These are phyloP conservation scores for Lipomyces spencermartinsiae DNA, from an alignment of 805 yeast genomes.

Conservation along the genomic window DNA sequence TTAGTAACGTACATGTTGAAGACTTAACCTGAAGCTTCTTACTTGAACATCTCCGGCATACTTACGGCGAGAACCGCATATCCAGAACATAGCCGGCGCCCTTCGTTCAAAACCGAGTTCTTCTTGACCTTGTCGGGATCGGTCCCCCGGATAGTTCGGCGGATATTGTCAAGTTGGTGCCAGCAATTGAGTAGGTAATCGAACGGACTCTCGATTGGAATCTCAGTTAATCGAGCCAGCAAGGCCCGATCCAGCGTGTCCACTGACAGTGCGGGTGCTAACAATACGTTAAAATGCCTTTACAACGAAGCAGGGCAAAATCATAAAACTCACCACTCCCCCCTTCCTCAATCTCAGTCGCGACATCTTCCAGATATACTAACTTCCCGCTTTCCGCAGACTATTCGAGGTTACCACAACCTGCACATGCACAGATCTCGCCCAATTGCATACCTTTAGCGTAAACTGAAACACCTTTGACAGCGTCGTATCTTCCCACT, in stretches of 20 bases:
- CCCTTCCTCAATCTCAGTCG: constrained; percentile 18
- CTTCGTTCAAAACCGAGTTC: constrained; percentile 49
- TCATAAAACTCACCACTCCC: constrained; percentile 15
- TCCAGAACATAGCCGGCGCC: constrained; percentile 54
- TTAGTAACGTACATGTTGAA: not conserved
- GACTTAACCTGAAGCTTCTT: not conserved
- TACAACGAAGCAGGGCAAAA: not conserved
- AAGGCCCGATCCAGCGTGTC: constrained; percentile 54
- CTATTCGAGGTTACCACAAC: not conserved
- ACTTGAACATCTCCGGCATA: constrained; percentile 40
- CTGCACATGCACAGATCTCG: not conserved
- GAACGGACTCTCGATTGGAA: constrained; percentile 54
- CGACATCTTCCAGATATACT: constrained; percentile 23
- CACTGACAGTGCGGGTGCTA: constrained; percentile 19
- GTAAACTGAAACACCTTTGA: constrained; percentile 22
- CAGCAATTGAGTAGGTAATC: constrained; percentile 57
- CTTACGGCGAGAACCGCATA: constrained; percentile 50
- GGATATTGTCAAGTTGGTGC: constrained; percentile 49
- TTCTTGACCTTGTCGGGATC: constrained; percentile 51
- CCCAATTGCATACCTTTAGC: constrained; percentile 9
- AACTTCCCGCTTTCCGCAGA: not conserved
- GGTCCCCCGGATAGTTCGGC: constrained; percentile 52
- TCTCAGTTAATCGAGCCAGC: constrained; percentile 60
- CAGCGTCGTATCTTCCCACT: constrained; percentile 30
- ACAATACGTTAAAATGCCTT: not conserved